Evolutionary conservation across 257 asterid species (phyloP), one percentile per base, ranked within the genome.

Genomic region (Fraxinus excelsior): DNA sequence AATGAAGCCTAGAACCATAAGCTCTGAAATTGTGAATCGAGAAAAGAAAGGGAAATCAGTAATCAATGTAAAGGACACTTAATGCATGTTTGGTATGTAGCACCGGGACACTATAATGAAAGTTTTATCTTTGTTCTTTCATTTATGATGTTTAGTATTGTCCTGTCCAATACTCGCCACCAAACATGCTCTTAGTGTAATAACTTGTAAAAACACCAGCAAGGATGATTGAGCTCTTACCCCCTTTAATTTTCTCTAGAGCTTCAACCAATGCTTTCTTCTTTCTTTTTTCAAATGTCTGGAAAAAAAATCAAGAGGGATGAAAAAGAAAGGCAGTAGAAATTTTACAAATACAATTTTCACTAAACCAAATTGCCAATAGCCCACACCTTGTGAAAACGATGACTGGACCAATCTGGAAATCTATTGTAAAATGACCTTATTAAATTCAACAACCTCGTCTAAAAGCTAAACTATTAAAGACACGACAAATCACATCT

Each of bases 1-100:
- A 82, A 95, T 95, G 88, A 95, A 95, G 32, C 99, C 99, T 76
- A 95, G 79, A 85, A 93, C 88, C 99, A 95, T 95, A 84, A 95
- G 97, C 91, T 95, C 99, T 95, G 97, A 65, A 80, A 60, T 29
- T 23, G 68, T 16, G 44, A 9, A 53, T 34, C 3, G 16, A 73
- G 14, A 70, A 42, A 60, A 64, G 56, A 62, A 42, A 73, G 16
- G 67, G 25, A 8, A 75, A 42, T 62, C 18, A 62, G 46, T 75
- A n/a, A 71, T 44, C 37, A n/a, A 64, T 44, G 42, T 8, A 11
- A 13, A 40, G 71, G 25, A 38, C 35, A 0, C 13, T 0, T 16
- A 34, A 53, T 7, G 26, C 64, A 53, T 53, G 26, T 53, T 53
- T 53, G 26, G 26, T n/a, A 46, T 18, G 11, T 16, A 19, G 8